Evolutionary conservation across 2,329 filamentous ascomycete genomes (phyloP).

Genomic region (Fonsecaea pugnacius): DNA sequence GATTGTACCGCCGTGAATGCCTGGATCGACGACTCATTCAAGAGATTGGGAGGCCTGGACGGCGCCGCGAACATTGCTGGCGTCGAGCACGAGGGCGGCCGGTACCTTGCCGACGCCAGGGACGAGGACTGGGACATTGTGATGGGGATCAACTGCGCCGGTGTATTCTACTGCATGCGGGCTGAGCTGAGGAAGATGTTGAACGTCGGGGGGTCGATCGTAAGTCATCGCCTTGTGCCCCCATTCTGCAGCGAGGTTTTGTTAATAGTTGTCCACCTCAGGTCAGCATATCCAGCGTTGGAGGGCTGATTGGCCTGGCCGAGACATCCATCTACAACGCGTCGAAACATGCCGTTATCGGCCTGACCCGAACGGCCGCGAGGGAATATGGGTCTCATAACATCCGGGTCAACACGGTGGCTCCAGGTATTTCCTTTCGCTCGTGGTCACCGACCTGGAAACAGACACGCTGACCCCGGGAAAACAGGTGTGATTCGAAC

Average conservation of each 20-base stretch:
- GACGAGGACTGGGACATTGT: slow-evolving; percentile 51
- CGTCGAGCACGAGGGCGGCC: slow-evolving; percentile 10
- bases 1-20: slow-evolving; percentile 16
- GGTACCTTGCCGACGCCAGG: slow-evolving; percentile 39
- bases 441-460: too few species aligned
- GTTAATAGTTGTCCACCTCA: background rate
- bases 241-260: too few species aligned
- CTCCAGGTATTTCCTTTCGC: background rate
- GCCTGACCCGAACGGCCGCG: slow-evolving; percentile 48
- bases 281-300: slow-evolving; percentile 14
- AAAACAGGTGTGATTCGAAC: slow-evolving; percentile 11
- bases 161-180: slow-evolving; percentile 58
- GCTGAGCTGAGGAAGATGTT: slow-evolving; percentile 46
- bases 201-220: slow-evolving; percentile 7
- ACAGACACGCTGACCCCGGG: too few species aligned
- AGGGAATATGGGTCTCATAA: slow-evolving; percentile 37
- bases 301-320: slow-evolving; percentile 41
- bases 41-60: slow-evolving; percentile 24
- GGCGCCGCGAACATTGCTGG: slow-evolving; percentile 32
- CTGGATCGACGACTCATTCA: slow-evolving; percentile 27
- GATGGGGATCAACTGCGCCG: slow-evolving; percentile 52
- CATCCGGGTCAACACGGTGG: slow-evolving; percentile 20
- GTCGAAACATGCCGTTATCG: slow-evolving; percentile 51
- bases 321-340: slow-evolving; percentile 49
- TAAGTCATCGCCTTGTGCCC: background rate